Base-by-base conservation (phyloP, 2,329 filamentous ascomycete species). In the Diaporthe amygdali region DNA sequence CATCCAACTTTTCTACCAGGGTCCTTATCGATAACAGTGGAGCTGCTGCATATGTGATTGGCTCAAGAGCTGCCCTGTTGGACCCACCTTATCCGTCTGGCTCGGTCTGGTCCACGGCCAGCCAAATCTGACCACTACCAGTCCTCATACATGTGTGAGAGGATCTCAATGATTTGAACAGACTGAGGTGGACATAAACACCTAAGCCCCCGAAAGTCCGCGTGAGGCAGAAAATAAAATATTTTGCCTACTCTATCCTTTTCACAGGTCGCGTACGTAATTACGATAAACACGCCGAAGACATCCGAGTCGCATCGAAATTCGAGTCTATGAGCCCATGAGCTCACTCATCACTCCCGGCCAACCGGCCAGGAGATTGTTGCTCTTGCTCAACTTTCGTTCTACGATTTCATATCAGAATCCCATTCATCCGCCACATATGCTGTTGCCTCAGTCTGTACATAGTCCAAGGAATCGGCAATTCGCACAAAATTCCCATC, bases 271-370 rank as follows among this genome's bases (percentile, higher is more conserved):
- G n/a, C 22, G 14, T 20, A 1, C 22, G 8, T 32, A 37, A 37
- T 34, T 9, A 37, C 30, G n/a, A 49, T 20, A 12, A 17, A 3
- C 20, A 37, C 14, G 12, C 14, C 12, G 17, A 17, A 25, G 1
- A 47, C 14, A 20, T 32, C 27, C 39, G n/a, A 46, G 3, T 8
- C 17, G 2, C 15, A 3, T 25, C n/a, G 34, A 22, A 15, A 22
- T 27, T 51, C 30, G 15, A 14, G 25, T 34, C 22, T 14, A 32
- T 70, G 34, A 39, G 7, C 59, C 22, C 51, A 73, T 73, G 71
- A 69, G 69, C 71, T 66, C 71, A 52, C 46, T 73, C 52, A 15
- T 66, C 64, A 39, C 51, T 20, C 27, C 66, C 49, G 69, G 71
- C 49, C 69, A 41, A 52, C n/a, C 52, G 66, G 69, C 69, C 64